phyloP scores from a whole-genome alignment of 176 grass and related monocot species.

The Triticum aestivum region IWGSC_CS_RefSeq_v2.1 NC_057814.1:548066341-548066840 shows the following conservation, averaged over 20 bases:
- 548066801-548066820: no score
- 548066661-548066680: background rate
- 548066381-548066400: constrained; percentile 65
- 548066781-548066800: no score
- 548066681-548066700: background rate
- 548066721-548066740: no score
- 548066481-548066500: constrained; percentile 65
- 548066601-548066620: background rate
- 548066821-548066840: no score
- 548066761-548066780: no score
- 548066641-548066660: background rate
- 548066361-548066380: constrained; percentile 59
- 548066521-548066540: constrained; percentile 64
- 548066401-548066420: constrained; percentile 40
- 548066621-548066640: background rate
- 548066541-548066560: constrained; percentile 67
- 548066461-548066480: constrained; percentile 56
- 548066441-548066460: constrained; percentile 42
- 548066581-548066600: background rate
- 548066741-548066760: no score
- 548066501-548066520: constrained; percentile 56
- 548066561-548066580: constrained; percentile 43
- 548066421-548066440: constrained; percentile 42
- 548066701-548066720: background rate
- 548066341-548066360: constrained; percentile 64